phyloP scores from a whole-genome alignment of 2,329 filamentous ascomycete species.

The Aschersonia sp. region DNA sequence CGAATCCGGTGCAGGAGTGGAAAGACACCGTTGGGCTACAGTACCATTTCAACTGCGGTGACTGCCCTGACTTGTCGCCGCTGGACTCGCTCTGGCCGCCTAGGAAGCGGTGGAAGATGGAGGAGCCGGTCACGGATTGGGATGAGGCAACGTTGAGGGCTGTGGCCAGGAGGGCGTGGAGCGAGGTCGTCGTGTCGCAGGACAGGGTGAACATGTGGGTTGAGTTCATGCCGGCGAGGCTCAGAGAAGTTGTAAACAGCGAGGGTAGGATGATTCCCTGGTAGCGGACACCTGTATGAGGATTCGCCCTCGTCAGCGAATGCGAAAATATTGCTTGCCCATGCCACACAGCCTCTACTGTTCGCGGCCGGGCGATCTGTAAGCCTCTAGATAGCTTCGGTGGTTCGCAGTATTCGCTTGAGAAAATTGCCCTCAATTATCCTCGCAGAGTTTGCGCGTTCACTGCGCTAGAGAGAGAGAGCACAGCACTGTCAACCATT shows the following conservation, averaged over 20 bases:
- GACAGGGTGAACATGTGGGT: slow-evolving; percentile 21
- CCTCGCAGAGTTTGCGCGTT: too few species aligned
- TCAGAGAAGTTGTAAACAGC: slow-evolving; percentile 16
- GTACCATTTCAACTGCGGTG: slow-evolving; percentile 20
- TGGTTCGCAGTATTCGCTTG: too few species aligned
- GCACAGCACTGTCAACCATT: too few species aligned
- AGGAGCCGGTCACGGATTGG: slow-evolving; percentile 14
- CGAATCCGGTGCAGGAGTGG: slow-evolving; percentile 20
- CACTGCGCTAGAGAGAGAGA: too few species aligned
- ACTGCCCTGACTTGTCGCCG: slow-evolving; percentile 21
- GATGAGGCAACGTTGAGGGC: slow-evolving; percentile 17
- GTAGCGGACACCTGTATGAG: slow-evolving; percentile 8
- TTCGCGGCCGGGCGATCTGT: too few species aligned
- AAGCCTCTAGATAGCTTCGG: too few species aligned
- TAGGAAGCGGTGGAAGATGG: slow-evolving; percentile 18
- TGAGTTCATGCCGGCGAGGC: slow-evolving; percentile 19
- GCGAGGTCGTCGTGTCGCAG: slow-evolving; percentile 10
- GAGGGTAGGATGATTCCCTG: slow-evolving; percentile 18
- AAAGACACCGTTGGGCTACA: slow-evolving; percentile 17
- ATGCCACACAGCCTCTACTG: too few species aligned
- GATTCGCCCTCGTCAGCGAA: too few species aligned
- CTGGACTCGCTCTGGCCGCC: slow-evolving; percentile 20
- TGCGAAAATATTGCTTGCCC: too few species aligned
- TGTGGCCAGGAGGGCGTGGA: slow-evolving; percentile 17
- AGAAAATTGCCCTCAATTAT: too few species aligned